Conservation (phyloP, 2,329 filamentous ascomycete species). For the Diaporthe citriasiana region DNA sequence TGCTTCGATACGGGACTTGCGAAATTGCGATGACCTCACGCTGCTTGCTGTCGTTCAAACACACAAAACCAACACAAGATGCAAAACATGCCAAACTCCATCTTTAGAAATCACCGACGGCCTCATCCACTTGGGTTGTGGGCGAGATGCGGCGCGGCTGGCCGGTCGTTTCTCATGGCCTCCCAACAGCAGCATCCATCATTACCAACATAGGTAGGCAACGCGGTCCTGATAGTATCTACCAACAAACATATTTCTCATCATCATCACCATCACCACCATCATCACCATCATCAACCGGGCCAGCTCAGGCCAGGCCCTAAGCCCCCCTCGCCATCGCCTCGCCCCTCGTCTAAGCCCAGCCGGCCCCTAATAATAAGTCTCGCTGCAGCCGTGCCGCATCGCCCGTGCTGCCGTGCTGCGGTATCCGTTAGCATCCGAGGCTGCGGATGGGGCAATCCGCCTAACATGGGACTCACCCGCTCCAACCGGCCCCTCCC, state of each 20-base stretch:
- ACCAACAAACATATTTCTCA: neutral
- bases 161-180: neutral
- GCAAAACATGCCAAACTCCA: neutral
- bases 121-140: neutral
- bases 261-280: neutral
- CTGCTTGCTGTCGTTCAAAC: constrained; percentile 6
- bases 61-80: constrained; percentile 20
- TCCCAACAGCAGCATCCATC: neutral
- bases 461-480: constrained; percentile 25
- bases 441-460: constrained; percentile 29
- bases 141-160: constrained; percentile 7
- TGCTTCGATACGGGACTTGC: constrained; percentile 33
- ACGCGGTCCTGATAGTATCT: neutral
- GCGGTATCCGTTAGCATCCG: constrained; percentile 23
- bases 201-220: neutral
- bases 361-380: constrained; percentile 31
- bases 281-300: neutral
- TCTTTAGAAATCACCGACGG: neutral
- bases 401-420: constrained; percentile 22
- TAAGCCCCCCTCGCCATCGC: constrained; percentile 1
- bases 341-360: constrained; percentile 25
- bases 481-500: neutral
- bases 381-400: constrained; percentile 30
- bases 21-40: constrained; percentile 42
- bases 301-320: constrained; percentile 19